These are phyloP conservation scores for Tricholoma matsutake DNA, from an alignment of 768 basidiomycete genomes.

Conservation along the genomic window DNA sequence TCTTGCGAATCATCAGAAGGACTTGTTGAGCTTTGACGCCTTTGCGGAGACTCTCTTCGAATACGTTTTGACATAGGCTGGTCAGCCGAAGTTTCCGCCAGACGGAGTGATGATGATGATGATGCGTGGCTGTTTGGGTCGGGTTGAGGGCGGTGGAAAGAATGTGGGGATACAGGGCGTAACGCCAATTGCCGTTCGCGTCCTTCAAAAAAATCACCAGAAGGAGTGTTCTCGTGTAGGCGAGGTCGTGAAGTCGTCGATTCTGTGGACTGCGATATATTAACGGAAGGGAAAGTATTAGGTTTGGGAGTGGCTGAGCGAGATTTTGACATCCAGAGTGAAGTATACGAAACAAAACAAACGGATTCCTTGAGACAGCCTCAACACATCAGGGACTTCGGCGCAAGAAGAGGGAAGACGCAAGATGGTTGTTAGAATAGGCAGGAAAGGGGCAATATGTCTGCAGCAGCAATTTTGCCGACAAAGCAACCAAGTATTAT, in stretches of 20 bases:
- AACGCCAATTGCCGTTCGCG: slow-evolving; percentile 21
- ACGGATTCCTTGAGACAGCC: slow-evolving; percentile 37
- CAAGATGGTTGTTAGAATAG: slow-evolving; percentile 15
- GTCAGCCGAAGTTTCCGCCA: slow-evolving; percentile 28
- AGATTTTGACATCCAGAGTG: slow-evolving; percentile 48
- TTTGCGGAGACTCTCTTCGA: slow-evolving; percentile 33
- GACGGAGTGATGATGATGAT: slow-evolving; percentile 20
- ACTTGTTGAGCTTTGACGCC: slow-evolving; percentile 30
- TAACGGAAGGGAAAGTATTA: slow-evolving; percentile 35
- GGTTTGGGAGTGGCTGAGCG: slow-evolving; percentile 43
- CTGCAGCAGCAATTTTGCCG: slow-evolving; percentile 14
- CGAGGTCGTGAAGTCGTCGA: slow-evolving; percentile 43
- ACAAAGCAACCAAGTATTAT: slow-evolving; percentile 17
- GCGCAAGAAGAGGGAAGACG: slow-evolving; percentile 23
- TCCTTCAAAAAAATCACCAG: slow-evolving; percentile 18
- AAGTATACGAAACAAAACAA: slow-evolving; percentile 31
- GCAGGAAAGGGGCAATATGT: slow-evolving; percentile 13
- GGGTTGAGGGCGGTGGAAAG: slow-evolving; percentile 21
- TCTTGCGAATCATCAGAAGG: slow-evolving; percentile 52
- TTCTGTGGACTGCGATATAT: slow-evolving; percentile 31
- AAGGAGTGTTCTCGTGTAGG: slow-evolving; percentile 35
- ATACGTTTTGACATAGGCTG: slow-evolving; percentile 44
- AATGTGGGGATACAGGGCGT: slow-evolving; percentile 25
- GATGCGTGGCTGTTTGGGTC: slow-evolving; percentile 21
- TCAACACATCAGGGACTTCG: slow-evolving; percentile 42